Evolutionary conservation across 2,329 filamentous ascomycete species (phyloP).

Genomic region (Arthroderma sp.): DNA sequence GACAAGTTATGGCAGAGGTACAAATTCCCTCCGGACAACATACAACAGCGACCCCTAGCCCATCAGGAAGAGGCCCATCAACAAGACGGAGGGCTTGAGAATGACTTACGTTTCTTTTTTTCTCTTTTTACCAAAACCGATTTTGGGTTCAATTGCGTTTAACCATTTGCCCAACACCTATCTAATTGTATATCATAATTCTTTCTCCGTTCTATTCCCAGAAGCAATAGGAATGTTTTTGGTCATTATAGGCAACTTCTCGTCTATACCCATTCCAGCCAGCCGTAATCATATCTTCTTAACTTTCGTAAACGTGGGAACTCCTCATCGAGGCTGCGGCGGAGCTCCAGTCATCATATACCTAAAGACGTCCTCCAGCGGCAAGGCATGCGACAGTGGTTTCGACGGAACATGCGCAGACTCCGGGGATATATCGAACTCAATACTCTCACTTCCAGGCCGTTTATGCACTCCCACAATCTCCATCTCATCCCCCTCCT

Average conservation of each 20-base stretch:
- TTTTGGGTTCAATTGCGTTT: too few relatives aligned
- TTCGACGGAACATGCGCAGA: slow-evolving; percentile 15
- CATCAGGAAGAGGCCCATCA: slow-evolving; percentile 37
- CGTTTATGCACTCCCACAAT: slow-evolving; percentile 23
- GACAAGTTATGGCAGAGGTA: slow-evolving; percentile 5
- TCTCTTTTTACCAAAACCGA: too few relatives aligned
- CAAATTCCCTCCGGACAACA: slow-evolving; percentile 22
- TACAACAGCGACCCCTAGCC: slow-evolving; percentile 30
- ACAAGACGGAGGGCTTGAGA: slow-evolving; percentile 41
- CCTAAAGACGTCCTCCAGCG: slow-evolving; percentile 35
- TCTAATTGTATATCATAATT: not conserved
- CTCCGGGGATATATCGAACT: slow-evolving; percentile 22
- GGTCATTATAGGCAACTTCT: too few relatives aligned
- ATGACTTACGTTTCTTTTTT: too few relatives aligned
- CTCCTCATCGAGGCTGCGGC: slow-evolving; percentile 10
- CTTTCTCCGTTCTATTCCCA: not conserved
- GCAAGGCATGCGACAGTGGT: slow-evolving; percentile 20
- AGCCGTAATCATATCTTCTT: too few relatives aligned
- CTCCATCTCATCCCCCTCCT: slow-evolving; percentile 28
- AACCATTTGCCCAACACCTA: too few relatives aligned
- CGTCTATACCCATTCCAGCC: too few relatives aligned
- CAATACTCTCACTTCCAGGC: slow-evolving; percentile 19
- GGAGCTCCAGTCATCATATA: slow-evolving; percentile 38
- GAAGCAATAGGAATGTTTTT: too few relatives aligned
- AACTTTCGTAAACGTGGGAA: too few relatives aligned